Evolutionary conservation across 2,329 filamentous ascomycete genomes (phyloP).

Genomic region (Aspergillus novoparasiticus): DNA sequence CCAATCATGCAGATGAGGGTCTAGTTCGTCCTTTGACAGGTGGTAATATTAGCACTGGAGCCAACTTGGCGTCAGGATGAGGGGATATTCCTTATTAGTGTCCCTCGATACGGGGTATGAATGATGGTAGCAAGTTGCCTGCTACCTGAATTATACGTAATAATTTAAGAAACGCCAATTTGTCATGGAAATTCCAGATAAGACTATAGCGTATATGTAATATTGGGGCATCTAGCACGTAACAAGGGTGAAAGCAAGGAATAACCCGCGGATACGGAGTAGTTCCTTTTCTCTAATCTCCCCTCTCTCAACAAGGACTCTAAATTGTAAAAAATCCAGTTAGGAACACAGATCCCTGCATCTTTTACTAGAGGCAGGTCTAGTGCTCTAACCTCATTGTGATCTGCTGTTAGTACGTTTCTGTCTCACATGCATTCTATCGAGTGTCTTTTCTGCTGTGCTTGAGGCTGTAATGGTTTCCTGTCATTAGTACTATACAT

Average conservation of each 20-base stretch:
- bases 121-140: neutral
- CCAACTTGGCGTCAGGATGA: neutral
- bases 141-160: neutral
- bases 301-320: neutral
- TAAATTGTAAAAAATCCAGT: neutral
- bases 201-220: neutral
- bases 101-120: neutral
- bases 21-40: neutral
- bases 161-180: neutral
- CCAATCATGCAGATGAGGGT: neutral
- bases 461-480: neutral
- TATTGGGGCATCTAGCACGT: neutral
- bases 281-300: neutral
- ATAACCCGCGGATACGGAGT: too few species aligned
- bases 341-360: neutral
- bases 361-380: neutral
- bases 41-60: neutral
- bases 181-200: neutral
- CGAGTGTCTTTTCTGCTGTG: neutral
- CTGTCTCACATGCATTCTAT: neutral
- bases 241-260: neutral
- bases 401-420: neutral
- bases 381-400: neutral
- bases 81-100: neutral
- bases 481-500: neutral